Evolutionary conservation across 1,139 yeast genomes (phyloP).

Genomic region (Debaryomycetaceae sp.): DNA sequence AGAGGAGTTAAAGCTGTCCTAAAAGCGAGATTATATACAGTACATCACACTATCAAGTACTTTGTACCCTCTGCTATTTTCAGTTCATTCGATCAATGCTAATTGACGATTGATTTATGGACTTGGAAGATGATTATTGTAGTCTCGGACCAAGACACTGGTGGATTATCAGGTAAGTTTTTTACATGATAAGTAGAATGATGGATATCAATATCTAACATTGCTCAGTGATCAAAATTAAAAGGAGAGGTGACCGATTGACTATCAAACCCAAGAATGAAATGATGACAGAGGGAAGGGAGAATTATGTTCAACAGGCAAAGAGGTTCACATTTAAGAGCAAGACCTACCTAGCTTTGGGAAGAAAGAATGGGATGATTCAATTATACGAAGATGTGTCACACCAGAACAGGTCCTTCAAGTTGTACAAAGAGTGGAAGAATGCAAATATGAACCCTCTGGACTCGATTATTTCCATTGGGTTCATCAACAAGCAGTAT

Average conservation of each 20-base stretch:
- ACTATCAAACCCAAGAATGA: constrained; percentile 15
- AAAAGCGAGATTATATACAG: background rate
- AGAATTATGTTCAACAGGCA: constrained; percentile 18
- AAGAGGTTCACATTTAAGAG: constrained; percentile 18
- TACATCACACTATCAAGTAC: background rate
- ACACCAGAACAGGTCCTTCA: constrained; percentile 15
- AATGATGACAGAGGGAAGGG: constrained; percentile 14
- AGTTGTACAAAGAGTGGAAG: constrained; percentile 37
- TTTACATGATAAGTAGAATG: background rate
- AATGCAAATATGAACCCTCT: constrained; percentile 20
- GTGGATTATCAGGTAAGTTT: constrained; percentile 23
- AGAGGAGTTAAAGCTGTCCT: no score
- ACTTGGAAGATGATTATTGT: constrained; percentile 14
- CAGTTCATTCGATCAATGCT: background rate
- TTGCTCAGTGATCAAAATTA: constrained; percentile 12
- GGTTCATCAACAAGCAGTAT: constrained; percentile 26
- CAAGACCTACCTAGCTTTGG: constrained; percentile 22
- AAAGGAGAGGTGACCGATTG: constrained; percentile 6
- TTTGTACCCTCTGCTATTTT: background rate
- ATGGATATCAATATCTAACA: constrained; percentile 7
- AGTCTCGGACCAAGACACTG: constrained; percentile 17
- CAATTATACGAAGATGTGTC: constrained; percentile 24
- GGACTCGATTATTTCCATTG: constrained; percentile 26
- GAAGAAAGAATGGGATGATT: constrained; percentile 26
- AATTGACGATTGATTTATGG: background rate